Evolutionary conservation across 176 grass and related monocot species (phyloP).

Genomic region (Echinochloa phyllopogon): DNA sequence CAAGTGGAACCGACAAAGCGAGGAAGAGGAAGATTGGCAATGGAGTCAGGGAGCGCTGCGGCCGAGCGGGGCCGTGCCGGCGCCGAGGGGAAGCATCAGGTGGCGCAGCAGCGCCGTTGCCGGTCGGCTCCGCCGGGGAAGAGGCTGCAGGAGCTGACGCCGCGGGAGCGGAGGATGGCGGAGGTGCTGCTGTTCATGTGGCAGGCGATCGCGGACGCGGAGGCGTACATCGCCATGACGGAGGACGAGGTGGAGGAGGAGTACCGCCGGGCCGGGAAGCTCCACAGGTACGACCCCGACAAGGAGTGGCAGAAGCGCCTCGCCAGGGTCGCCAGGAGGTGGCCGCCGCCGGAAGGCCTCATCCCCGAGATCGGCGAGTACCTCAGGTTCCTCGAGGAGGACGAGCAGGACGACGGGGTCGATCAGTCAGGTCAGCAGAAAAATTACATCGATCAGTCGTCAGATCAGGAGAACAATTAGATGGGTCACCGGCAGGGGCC

Average conservation of each 20-base stretch:
- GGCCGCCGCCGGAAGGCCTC: neutral
- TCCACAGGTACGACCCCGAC: neutral
- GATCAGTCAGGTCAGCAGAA: too few species aligned
- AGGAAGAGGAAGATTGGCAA: too few species aligned
- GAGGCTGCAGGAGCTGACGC: neutral
- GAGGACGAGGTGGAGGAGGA: neutral
- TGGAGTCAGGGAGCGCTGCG: too few species aligned
- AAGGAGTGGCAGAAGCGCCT: neutral
- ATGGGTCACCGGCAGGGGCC: too few species aligned
- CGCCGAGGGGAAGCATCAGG: too few species aligned
- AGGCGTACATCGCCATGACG: neutral
- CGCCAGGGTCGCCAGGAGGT: neutral
- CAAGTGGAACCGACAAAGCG: too few species aligned
- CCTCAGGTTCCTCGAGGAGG: neutral
- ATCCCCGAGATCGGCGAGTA: neutral
- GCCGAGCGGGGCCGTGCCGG: too few species aligned
- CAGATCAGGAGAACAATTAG: too few species aligned
- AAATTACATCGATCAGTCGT: too few species aligned
- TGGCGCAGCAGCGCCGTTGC: too few species aligned
- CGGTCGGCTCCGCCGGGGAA: too few species aligned
- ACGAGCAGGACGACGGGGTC: too few species aligned
- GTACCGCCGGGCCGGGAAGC: neutral
- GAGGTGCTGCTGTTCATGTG: neutral
- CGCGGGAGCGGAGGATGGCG: neutral
- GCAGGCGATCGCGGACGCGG: neutral